Base-by-base conservation (phyloP, 106 monocot genomes). In the Posidonia australis region DNA sequence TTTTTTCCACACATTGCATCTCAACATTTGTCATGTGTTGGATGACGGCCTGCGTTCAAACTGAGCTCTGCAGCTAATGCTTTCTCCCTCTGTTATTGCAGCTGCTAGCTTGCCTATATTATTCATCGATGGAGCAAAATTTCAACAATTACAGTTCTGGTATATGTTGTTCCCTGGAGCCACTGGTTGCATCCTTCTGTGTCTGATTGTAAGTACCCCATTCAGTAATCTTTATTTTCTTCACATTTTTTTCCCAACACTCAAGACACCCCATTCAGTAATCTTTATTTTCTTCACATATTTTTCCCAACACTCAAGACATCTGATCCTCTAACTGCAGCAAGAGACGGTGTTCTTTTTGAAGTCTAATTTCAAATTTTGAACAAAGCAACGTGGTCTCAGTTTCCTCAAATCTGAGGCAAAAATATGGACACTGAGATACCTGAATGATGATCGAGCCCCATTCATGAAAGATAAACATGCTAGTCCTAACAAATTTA, bases 111-210 rank as follows among this genome's bases (percentile, higher is more conserved):
- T 93, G 70, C 93, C 93, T 0, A 64, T 93, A 58, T 43, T 89
- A 71, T 89, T 89, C 78, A 86, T 93, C 29, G 93, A 93, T 70
- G 93, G 77, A 11, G 83, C 81, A n/a, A 93, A 93, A 73, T 72
- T 93, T 66, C 89, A 89, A 43, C 74, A 68, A 13, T 68, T 93
- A 66, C 72, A 82, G 27, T 73, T 81, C 54, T 89, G 93, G 89
- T 93, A 89, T 60, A 67, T 77, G 10, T 69, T 93, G 59, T 93
- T 93, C 77, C 93, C 89, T 58, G 93, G 93, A 16, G 93, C 86
- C 6, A 48, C 77, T 29, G 85, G 93, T 3, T 93, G 93, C 55
- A 1, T 89, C 36, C 14, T 93, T 28, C 78, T 93, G 13, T 89
- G 93, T 51, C 72, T 93, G 31, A 78, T 86, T 73, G 93, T 93